A percentile compares a stretch with the other conserved stretches of the same genome.
Evolutionary conservation across 148 eudicot genomes (phyloP).

Genomic region (Persicaria tinctoria): DNA sequence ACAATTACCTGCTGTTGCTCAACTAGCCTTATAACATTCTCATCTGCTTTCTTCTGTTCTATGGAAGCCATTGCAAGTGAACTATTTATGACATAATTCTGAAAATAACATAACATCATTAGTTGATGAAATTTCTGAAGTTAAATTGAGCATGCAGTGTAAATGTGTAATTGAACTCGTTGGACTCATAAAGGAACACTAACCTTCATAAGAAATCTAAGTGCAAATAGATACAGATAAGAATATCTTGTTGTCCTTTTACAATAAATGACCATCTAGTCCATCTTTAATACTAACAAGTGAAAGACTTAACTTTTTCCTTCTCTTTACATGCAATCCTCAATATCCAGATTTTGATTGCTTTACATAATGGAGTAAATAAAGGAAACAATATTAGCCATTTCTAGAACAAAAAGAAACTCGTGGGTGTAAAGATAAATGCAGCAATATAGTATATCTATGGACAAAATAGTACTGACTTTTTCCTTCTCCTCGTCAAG

Average conservation of each 20-base stretch:
- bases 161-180: not conserved
- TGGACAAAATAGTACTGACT: conserved; percentile 24
- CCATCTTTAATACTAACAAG: not conserved
- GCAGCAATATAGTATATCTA: conserved; percentile 7
- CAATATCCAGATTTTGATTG: not conserved
- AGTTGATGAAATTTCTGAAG: not conserved
- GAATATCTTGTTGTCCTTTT: not conserved
- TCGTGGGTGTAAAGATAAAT: not conserved
- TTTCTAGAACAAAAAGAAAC: not conserved
- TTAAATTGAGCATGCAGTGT: not conserved
- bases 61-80: conserved; percentile 72
- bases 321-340: not conserved
- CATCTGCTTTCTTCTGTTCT: conserved; percentile 82
- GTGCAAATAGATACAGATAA: not conserved
- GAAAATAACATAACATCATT: not conserved
- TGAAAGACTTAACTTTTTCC: not conserved
- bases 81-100: conserved; percentile 59
- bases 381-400: not conserved
- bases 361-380: not conserved
- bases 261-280: too few relatives aligned
- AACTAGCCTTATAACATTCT: conserved; percentile 64
- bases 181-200: not conserved
- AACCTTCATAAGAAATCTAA: not conserved
- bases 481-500: conserved; percentile 78
- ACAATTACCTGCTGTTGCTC: conserved; percentile 78